phyloP scores from a whole-genome alignment of 129 eudicot genomes.

The Flaveria bidentis region DNA sequence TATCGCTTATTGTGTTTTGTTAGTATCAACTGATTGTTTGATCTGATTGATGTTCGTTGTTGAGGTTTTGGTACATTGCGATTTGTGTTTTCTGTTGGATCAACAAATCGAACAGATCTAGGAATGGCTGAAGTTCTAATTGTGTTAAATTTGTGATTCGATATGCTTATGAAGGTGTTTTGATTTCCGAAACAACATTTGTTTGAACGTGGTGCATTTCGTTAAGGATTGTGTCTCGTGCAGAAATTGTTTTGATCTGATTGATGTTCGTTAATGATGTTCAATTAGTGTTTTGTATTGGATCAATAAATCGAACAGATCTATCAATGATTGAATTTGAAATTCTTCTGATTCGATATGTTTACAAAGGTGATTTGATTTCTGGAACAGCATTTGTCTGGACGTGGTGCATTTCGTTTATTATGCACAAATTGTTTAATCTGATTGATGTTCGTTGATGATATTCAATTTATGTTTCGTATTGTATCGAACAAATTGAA shows the following conservation, averaged over 20 bases:
- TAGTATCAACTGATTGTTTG: not conserved
- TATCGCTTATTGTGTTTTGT: not conserved
- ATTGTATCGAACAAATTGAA: not conserved
- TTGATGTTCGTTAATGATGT: not conserved
- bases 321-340: not conserved
- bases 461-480: not conserved
- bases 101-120: not conserved
- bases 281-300: not conserved
- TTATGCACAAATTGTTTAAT: slow-evolving; percentile 13
- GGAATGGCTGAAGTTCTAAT: not conserved
- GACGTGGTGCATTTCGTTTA: not conserved
- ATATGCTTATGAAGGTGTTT: too few species aligned
- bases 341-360: slow-evolving; percentile 20
- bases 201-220: too few species aligned
- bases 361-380: not conserved
- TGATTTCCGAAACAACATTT: too few species aligned
- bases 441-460: not conserved
- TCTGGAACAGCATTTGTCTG: too few species aligned
- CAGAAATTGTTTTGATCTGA: slow-evolving; percentile 14
- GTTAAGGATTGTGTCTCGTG: not conserved
- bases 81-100: not conserved
- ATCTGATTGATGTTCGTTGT: not conserved
- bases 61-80: not conserved
- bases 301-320: not conserved
- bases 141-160: too few species aligned